Evolutionary conservation across 2,329 filamentous ascomycete genomes (phyloP).

Genomic region (Thermoascus crustaceus): DNA sequence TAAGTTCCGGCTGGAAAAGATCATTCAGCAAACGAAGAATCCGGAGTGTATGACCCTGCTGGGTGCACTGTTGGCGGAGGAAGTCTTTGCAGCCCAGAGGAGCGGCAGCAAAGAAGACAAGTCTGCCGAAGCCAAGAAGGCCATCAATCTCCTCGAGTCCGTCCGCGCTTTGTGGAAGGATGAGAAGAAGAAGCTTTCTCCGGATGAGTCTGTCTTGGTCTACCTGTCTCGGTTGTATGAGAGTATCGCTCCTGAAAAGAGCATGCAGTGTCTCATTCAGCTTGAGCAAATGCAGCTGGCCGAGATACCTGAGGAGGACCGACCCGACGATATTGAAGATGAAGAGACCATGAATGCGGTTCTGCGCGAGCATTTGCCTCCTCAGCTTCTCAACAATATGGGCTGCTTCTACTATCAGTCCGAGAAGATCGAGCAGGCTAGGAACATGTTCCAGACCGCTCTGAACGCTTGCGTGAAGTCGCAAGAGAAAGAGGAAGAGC

Average conservation of each 20-base stretch:
- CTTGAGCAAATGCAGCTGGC: slow-evolving; percentile 85
- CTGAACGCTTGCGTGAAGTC: slow-evolving; percentile 79
- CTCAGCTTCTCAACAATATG: slow-evolving; percentile 93
- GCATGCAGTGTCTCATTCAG: slow-evolving; percentile 81
- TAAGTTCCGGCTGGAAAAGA: slow-evolving; percentile 89
- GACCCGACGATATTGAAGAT: slow-evolving; percentile 52
- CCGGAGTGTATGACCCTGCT: slow-evolving; percentile 88
- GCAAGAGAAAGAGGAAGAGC: slow-evolving; percentile 62
- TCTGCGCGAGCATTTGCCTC: slow-evolving; percentile 71
- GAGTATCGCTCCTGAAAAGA: slow-evolving; percentile 75
- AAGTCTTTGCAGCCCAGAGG: slow-evolving; percentile 73
- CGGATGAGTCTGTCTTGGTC: slow-evolving; percentile 79
- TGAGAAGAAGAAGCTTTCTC: slow-evolving; percentile 69
- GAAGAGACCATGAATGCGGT: slow-evolving; percentile 49
- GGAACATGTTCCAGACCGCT: slow-evolving; percentile 86
- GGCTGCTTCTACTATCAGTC: slow-evolving; percentile 89
- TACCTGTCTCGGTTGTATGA: slow-evolving; percentile 92
- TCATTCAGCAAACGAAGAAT: slow-evolving; percentile 73
- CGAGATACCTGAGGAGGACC: slow-evolving; percentile 63
- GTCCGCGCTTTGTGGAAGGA: slow-evolving; percentile 90
- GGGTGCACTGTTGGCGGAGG: slow-evolving; percentile 86
- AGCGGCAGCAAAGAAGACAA: slow-evolving; percentile 85
- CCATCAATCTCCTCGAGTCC: slow-evolving; percentile 71
- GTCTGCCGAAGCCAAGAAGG: slow-evolving; percentile 74
- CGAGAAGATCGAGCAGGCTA: slow-evolving; percentile 70